Base-by-base conservation (phyloP, 352 stramenopile genomes). In the Phytophthora pistaciae region DNA sequence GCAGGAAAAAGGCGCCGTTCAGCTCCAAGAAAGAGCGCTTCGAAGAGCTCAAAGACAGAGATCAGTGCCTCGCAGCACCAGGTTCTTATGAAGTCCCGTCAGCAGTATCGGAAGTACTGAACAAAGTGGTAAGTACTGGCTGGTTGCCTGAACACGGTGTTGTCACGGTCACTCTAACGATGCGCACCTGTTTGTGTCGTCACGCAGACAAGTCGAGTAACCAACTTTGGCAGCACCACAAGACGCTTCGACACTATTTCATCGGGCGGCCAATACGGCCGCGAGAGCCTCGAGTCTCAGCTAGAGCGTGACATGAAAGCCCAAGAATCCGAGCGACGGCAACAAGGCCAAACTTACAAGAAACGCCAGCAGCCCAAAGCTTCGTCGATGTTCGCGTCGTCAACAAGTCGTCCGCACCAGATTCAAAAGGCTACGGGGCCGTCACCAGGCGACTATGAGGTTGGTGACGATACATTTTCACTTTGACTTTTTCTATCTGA, bases 391-490 rank as follows among this genome's bases (percentile, higher is more conserved):
- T 95, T 95, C 59, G 85, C 80, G 10, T 93, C 88, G 0, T 86
- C 80, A 9, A 90, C 85, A 1, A 84, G 44, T 23, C 88, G 88
- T 0, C 91, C 91, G 42, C 77, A 87, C 53, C 61, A 70, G 36
- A 49, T 67, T 0, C 61, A 73, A 20, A 84, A 87, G 54, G 61
- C 60, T 0, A 56, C 62, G 0, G 78, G 74, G 0, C 85, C 85
- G 1, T 92, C 84, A 0, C 85, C 85, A 18, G 88, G 88, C 2
- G 88, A 92, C 66, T 95, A 95, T 38, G 84, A 94, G 77, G 87
- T 90, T 38, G 8, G 18, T 33, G 44, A 23, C 25, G 11, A 56
- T 57, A 36, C 21, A 3, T 11, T 36, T 31, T 31, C 27, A 31
- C 3, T 31, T 31, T 31, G 27, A 31, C 20, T 16, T 44, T 0